phyloP scores from a whole-genome alignment of 805 yeast species.

The Tetrapisispora nanseiensis region DNA sequence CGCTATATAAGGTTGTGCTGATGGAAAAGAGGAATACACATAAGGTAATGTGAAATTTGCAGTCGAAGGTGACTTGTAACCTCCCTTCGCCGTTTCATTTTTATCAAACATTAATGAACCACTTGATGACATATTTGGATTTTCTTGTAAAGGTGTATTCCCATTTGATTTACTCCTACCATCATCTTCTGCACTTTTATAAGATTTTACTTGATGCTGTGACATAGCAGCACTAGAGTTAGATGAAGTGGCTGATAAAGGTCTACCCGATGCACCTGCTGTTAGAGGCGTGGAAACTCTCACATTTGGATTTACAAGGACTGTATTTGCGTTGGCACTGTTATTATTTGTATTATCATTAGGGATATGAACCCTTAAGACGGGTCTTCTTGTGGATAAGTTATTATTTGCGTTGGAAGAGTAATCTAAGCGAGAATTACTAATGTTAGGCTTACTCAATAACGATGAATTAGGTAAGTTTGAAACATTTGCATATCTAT shows the following conservation, averaged over 20 bases:
- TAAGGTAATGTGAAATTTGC: constrained; percentile 20
- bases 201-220: not conserved
- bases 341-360: constrained; percentile 5
- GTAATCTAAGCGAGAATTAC: not conserved
- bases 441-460: not conserved
- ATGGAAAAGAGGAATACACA: constrained; percentile 21
- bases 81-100: not conserved
- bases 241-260: not conserved
- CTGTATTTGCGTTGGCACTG: not conserved
- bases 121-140: not conserved
- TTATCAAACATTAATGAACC: constrained; percentile 1
- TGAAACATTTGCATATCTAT: not conserved
- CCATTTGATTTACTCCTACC: not conserved
- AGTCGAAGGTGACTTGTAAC: constrained; percentile 3
- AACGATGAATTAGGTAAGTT: not conserved
- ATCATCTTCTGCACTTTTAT: not conserved
- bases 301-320: not conserved
- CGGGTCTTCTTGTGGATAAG: constrained; percentile 36
- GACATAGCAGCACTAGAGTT: not conserved
- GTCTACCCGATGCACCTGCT: not conserved
- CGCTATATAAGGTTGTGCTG: constrained; percentile 27
- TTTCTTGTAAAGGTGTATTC: not conserved
- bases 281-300: constrained; percentile 1
- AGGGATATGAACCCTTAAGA: constrained; percentile 59
- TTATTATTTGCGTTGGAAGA: not conserved